Conservation (phyloP, 352 stramenopile species). For the Globisporangium takayamanum region DNA sequence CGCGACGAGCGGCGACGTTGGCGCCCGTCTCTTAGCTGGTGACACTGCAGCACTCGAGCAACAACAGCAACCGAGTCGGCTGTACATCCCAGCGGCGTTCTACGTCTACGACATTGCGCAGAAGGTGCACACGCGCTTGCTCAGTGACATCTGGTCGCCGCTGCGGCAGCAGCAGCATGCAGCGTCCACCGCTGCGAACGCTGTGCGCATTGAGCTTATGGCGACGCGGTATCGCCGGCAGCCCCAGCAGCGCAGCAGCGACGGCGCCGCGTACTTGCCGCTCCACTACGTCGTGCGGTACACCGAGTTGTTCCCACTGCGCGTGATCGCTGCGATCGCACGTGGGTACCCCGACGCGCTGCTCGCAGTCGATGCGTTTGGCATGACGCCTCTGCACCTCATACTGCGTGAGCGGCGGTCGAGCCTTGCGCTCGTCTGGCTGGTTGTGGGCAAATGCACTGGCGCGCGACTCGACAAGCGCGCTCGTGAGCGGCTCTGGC, state of each 20-base stretch:
- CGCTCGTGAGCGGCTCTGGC: conserved; percentile 5
- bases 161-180: conserved; percentile 20
- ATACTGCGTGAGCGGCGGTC: conserved; percentile 36
- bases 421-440: conserved; percentile 15
- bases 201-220: conserved; percentile 43
- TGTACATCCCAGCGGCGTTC: conserved; percentile 32
- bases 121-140: conserved; percentile 33
- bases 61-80: conserved; percentile 2
- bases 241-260: conserved; percentile 37
- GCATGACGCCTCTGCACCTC: conserved; percentile 58
- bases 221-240: conserved; percentile 41
- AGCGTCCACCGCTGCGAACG: conserved; percentile 1
- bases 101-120: conserved; percentile 35
- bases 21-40: no score
- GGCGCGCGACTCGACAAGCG: neutral
- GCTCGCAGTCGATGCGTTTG: conserved; percentile 33
- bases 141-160: conserved; percentile 44
- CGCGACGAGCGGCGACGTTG: no score
- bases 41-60: neutral
- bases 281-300: conserved; percentile 55
- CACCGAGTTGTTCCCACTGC: conserved; percentile 16
- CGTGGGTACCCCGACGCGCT: conserved; percentile 35
- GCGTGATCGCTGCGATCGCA: conserved; percentile 33
- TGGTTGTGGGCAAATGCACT: conserved; percentile 15
- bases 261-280: conserved; percentile 33